A percentile compares a stretch with the other conserved stretches of the same genome.
Evolutionary conservation across 2,329 filamentous ascomycete genomes (phyloP).

Genomic region (Simplicillium aogashimaense): DNA sequence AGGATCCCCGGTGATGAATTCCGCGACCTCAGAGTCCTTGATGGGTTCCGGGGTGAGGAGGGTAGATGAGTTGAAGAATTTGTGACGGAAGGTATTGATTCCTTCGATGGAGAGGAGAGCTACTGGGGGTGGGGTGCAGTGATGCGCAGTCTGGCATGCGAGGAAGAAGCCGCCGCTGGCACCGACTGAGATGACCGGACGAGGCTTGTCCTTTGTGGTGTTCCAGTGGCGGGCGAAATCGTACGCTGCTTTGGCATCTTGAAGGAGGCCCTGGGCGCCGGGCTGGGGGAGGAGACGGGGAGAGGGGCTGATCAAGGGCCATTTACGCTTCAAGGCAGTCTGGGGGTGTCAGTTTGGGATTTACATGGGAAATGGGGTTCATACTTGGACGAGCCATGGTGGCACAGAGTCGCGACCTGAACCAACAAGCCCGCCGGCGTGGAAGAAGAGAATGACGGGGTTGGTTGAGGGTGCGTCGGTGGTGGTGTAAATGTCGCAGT

Average conservation of each 20-base stretch:
- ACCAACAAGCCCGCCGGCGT: conserved; percentile 22
- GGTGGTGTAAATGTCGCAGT: conserved; percentile 23
- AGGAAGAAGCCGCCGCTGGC: conserved; percentile 23
- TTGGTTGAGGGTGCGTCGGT: conserved; percentile 11
- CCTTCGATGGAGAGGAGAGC: conserved; percentile 23
- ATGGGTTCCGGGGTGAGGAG: conserved; percentile 17
- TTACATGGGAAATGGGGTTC: not conserved
- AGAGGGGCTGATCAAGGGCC: conserved; percentile 22
- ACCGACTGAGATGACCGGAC: conserved; percentile 20
- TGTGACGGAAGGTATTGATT: conserved; percentile 24
- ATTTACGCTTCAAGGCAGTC: conserved; percentile 18
- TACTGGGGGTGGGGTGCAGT: conserved; percentile 16
- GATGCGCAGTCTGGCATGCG: conserved; percentile 17
- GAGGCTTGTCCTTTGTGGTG: conserved; percentile 3
- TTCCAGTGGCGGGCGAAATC: conserved; percentile 16
- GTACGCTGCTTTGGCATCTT: conserved; percentile 21
- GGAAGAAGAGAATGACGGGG: conserved; percentile 26
- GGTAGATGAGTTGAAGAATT: conserved; percentile 23
- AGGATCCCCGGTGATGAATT: conserved; percentile 12
- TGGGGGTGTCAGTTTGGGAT: conserved; percentile 6
- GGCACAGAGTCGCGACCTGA: conserved; percentile 20
- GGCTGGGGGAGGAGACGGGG: conserved; percentile 25
- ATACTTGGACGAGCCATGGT: conserved; percentile 24
- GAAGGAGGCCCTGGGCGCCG: conserved; percentile 14
- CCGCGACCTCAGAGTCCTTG: conserved; percentile 12